These are phyloP conservation scores for Thermochaetoides thermophila DNA, from an alignment of 495 filamentous ascomycete genomes.

Conservation along the genomic window DNA sequence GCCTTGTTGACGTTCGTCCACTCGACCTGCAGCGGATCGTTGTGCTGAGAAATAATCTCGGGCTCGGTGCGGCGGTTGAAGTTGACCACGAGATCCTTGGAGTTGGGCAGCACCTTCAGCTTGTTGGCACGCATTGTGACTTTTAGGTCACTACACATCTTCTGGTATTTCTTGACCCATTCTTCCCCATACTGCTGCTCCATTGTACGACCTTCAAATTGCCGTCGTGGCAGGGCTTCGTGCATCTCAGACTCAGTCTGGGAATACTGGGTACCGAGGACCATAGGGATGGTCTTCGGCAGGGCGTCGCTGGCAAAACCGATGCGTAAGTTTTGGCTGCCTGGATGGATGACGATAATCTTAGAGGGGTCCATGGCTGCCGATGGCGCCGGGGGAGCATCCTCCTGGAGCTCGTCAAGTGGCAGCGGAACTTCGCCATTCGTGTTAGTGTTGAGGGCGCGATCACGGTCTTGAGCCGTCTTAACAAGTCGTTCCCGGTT, in stretches of 20 bases:
- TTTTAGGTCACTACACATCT: slow-evolving; percentile 76
- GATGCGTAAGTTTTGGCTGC: slow-evolving; percentile 91
- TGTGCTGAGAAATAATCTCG: slow-evolving; percentile 82
- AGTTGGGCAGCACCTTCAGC: slow-evolving; percentile 82
- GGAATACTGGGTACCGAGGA: slow-evolving; percentile 61
- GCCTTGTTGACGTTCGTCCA: slow-evolving; percentile 80
- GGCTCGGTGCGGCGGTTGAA: slow-evolving; percentile 71
- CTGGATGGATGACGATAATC: slow-evolving; percentile 90
- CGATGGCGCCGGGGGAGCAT: slow-evolving; percentile 42
- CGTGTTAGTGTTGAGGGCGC: slow-evolving; percentile 54
- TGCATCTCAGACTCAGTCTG: slow-evolving; percentile 71
- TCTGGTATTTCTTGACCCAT: slow-evolving; percentile 60
- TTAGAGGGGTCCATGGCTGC: slow-evolving; percentile 57
- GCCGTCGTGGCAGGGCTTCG: slow-evolving; percentile 76
- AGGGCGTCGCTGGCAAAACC: slow-evolving; percentile 88
- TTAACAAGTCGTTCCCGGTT: slow-evolving; percentile 62
- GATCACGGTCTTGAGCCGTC: slow-evolving; percentile 72
- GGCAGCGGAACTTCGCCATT: slow-evolving; percentile 45
- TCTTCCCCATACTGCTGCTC: slow-evolving; percentile 83
- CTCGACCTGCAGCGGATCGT: slow-evolving; percentile 80
- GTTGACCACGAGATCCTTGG: slow-evolving; percentile 84
- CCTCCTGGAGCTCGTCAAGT: slow-evolving; percentile 43
- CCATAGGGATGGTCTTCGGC: slow-evolving; percentile 87
- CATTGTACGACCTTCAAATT: slow-evolving; percentile 52
- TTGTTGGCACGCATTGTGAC: slow-evolving; percentile 83